Conservation (phyloP, 176 grass and related monocot genomes). For the Puya raimondii region DNA sequence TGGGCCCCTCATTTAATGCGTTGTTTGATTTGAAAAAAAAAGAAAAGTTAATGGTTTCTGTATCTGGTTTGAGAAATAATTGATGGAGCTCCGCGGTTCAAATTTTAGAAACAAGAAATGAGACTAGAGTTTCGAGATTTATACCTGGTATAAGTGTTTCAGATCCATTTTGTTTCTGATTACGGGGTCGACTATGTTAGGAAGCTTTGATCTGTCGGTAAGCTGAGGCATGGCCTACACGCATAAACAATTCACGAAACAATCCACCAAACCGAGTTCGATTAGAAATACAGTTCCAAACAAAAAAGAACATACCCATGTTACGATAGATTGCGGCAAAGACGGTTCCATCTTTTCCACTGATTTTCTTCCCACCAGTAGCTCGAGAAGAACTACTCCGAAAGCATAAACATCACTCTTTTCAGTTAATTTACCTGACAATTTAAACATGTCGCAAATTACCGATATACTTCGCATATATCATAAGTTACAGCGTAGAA, state of each 20-base stretch:
- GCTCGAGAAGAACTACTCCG: constrained; percentile 85
- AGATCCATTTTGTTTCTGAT: constrained; percentile 86
- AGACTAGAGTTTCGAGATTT: constrained; percentile 5
- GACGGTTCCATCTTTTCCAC: constrained; percentile 81
- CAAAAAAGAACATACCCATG: constrained; percentile 52
- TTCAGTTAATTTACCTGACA: constrained; percentile 88
- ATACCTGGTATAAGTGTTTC: constrained; percentile 94
- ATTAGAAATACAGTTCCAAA: not conserved
- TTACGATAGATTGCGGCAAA: constrained; percentile 82
- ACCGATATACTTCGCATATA: not conserved
- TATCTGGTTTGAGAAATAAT: too few relatives aligned
- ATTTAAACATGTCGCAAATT: constrained; percentile 5
- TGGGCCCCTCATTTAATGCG: too few relatives aligned
- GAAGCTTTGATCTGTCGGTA: constrained; percentile 86
- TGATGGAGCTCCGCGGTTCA: too few relatives aligned
- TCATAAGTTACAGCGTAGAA: not conserved
- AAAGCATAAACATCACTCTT: constrained; percentile 98
- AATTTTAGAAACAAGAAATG: not conserved
- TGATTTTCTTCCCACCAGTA: constrained; percentile 84
- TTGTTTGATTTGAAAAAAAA: too few relatives aligned
- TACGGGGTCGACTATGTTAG: constrained; percentile 87
- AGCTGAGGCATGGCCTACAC: constrained; percentile 91
- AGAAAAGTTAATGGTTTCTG: too few relatives aligned
- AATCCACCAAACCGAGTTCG: not conserved
- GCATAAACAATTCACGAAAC: not conserved